These are phyloP conservation scores for Cryphonectria japonica DNA, from an alignment of 2,329 filamentous ascomycete genomes.

Conservation along the genomic window DNA sequence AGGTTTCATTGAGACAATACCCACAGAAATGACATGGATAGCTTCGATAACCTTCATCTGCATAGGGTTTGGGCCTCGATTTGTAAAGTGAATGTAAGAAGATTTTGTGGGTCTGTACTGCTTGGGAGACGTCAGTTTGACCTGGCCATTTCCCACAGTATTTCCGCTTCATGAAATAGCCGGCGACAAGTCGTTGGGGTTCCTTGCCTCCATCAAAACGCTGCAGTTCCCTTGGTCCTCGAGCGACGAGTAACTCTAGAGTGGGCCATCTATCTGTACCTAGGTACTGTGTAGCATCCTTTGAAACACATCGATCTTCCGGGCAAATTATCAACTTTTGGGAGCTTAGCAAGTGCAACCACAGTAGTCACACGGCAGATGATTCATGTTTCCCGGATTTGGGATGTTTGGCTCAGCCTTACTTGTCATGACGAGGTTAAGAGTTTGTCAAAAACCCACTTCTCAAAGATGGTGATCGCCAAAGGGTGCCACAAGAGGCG, in stretches of 20 bases:
- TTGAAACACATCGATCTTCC: not conserved
- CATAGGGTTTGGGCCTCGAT: not conserved
- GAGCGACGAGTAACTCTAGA: not conserved
- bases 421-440: not conserved
- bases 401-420: not conserved
- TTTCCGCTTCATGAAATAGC: not conserved
- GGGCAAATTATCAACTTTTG: not conserved
- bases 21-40: slow-evolving; percentile 3
- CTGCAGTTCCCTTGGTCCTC: not conserved
- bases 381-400: not conserved
- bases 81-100: not conserved
- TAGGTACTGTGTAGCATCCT: not conserved
- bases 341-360: not conserved
- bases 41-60: not conserved
- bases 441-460: not conserved
- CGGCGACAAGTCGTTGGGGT: not conserved
- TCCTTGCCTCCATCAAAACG: not conserved
- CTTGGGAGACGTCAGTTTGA: not conserved
- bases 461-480: not conserved
- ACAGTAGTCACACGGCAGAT: not conserved
- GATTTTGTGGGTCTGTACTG: not conserved
- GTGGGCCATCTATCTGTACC: not conserved
- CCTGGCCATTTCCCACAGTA: not conserved
- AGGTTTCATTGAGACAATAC: not conserved
- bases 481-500: not conserved